A percentile compares a stretch with the other conserved stretches of the same genome.
Conservation (phyloP, 2,329 filamentous ascomycete genomes). For the Fusarium marasasianum region DNA sequence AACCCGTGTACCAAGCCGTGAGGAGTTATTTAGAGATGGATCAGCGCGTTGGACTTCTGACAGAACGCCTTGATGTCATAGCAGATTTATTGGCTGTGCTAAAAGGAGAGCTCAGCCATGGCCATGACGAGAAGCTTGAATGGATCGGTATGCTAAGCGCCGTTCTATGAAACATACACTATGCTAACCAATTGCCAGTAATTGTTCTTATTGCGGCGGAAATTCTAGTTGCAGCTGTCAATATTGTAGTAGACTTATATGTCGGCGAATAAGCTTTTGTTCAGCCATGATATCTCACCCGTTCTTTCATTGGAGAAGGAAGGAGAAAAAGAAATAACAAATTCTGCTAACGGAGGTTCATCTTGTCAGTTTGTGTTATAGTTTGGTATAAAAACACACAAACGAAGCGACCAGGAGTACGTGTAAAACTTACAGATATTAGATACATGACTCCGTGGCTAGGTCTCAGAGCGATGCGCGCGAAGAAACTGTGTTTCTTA, state of each 20-base stretch:
- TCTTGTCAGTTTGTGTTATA: slow-evolving; percentile 6
- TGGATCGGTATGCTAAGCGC: slow-evolving; percentile 79
- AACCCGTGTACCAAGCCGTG: slow-evolving; percentile 95
- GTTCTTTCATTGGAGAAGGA: background rate
- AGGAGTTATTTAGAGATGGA: slow-evolving; percentile 98
- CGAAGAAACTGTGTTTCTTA: slow-evolving; percentile 10
- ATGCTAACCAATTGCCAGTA: slow-evolving; percentile 61
- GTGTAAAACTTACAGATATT: slow-evolving; percentile 33
- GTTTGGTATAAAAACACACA: slow-evolving; percentile 2
- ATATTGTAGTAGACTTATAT: slow-evolving; percentile 94
- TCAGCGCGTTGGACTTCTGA: slow-evolving; percentile 88
- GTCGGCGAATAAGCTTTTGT: slow-evolving; percentile 52
- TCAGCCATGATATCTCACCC: background rate
- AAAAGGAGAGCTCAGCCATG: slow-evolving; percentile 94
- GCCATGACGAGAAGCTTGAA: slow-evolving; percentile 88
- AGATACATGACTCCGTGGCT: slow-evolving; percentile 42
- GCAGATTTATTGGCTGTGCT: slow-evolving; percentile 90
- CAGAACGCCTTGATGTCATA: slow-evolving; percentile 87
- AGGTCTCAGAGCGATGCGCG: slow-evolving; percentile 9
- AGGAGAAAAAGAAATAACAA: background rate
- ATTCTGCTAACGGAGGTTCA: slow-evolving; percentile 7
- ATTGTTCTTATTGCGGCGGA: slow-evolving; percentile 96
- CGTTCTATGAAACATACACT: background rate
- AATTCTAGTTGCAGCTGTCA: slow-evolving; percentile 90
- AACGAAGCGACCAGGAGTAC: slow-evolving; percentile 9